Evolutionary conservation across 768 basidiomycete species (phyloP).

Genomic region (Cubamyces sp.): DNA sequence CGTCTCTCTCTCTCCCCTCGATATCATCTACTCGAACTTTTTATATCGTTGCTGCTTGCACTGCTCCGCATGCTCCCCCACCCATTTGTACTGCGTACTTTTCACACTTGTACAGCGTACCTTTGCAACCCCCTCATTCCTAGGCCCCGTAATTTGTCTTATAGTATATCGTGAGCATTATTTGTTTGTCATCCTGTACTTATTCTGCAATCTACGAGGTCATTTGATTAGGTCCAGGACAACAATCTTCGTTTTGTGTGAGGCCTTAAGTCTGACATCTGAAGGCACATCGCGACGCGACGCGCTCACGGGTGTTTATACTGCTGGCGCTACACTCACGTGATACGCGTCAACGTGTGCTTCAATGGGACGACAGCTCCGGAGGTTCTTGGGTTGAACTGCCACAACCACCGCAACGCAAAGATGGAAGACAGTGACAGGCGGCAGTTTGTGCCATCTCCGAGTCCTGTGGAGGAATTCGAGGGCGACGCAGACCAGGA

Average conservation of each 20-base stretch:
- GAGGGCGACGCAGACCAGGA: constrained; percentile 14
- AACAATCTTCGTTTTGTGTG: neutral
- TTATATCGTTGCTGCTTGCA: constrained; percentile 29
- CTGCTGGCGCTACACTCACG: neutral
- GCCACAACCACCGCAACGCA: neutral
- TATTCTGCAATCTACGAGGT: constrained; percentile 47
- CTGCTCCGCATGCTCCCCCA: constrained; percentile 7
- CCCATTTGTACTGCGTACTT: constrained; percentile 32
- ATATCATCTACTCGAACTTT: constrained; percentile 26
- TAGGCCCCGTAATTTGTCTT: constrained; percentile 56
- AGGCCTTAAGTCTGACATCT: neutral
- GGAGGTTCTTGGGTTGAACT: neutral
- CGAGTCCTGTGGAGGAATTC: constrained; percentile 25
- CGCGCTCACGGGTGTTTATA: neutral
- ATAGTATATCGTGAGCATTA: constrained; percentile 67
- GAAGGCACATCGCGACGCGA: constrained; percentile 6
- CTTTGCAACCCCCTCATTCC: constrained; percentile 33
- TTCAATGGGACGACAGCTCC: neutral
- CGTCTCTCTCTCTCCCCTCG: constrained; percentile 7
- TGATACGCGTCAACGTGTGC: neutral
- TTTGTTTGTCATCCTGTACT: constrained; percentile 78
- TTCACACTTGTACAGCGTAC: constrained; percentile 41
- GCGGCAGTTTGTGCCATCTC: constrained; percentile 15
- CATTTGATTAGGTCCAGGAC: constrained; percentile 29
- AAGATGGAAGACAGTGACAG: neutral